Evolutionary conservation across 2,329 filamentous ascomycete genomes (phyloP), one percentile per base, ranked within the genome.

Genomic region (Myriosclerotinia duriaeana): DNA sequence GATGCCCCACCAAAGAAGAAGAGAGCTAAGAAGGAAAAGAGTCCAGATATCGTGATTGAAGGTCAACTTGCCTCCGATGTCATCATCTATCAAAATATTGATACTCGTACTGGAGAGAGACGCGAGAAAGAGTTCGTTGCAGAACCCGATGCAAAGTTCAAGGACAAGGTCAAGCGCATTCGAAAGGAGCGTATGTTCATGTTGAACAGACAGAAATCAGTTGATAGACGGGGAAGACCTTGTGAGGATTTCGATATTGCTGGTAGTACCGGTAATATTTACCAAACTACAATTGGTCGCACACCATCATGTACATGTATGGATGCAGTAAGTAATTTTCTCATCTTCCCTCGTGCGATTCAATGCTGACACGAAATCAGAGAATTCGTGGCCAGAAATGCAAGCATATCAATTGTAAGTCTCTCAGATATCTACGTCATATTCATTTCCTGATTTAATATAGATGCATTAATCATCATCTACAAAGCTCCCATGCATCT

Each of bases 111-210:
- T 54, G 66, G 66, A 44, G 66, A 68, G 66, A 44, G 11, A 40
- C 69, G 70, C n/a, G 26, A 67, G n/a, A 54, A 55, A 53, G 48
- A 52, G 8, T 72, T 71, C n/a, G 50, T 70, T 22, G 26, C 65
- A 14, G 66, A 46, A 22, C 69, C 70, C 2, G 69, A 69, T 58
- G 68, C 61, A 0, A 64, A 65, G 15, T 72, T 67, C 46, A 71
- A 70, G 36, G 67, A 66, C 17, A 71, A 68, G 30, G 36, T 71
- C 20, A 68, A 70, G 58, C 67, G 61, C 9, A 67, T 71, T 26
- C 44, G 53, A 40, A 71, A 67, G n/a, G 70, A 72, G 46, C 68
- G 69, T 26, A 65, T 72, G 54, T 72, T 72, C n/a, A 70, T 72
- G 70, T 54, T 72, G 34, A 69, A 72, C 22, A 56, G 70, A 34